Evolutionary conservation across 257 asterid species (phyloP), one percentile per base, ranked within the genome.

Genomic region (Gentiana macrophylla): DNA sequence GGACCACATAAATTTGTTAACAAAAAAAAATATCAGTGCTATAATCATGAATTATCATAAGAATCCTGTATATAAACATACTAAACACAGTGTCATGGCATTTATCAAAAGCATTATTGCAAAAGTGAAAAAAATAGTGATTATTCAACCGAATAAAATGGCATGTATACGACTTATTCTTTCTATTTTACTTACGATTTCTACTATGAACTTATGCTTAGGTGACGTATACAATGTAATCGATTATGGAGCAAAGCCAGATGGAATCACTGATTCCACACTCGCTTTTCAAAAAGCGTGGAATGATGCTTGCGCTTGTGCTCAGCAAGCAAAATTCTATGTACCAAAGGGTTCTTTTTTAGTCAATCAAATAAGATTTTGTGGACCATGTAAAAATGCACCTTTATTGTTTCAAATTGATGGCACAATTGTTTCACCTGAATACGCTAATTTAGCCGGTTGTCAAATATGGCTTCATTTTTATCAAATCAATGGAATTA

Each of bases 341-440:
- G 60, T 55, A 49, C 60, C 60, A 8, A 8, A 32, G 8, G 60
- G 50, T 46, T 37, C 32, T 33, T 55, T 55, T 34, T 55, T 55
- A 35, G 49, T 55, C 11, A 8, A 13, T 46, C 49, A 36, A 47
- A 37, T 47, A 8, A 35, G 8, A 47, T 55, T 55, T 37, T 3
- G 1, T 6, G 60, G 60, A 55, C 60, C 60, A 4, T 55, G 60
- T 35, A 37, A 24, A 12, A 55, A 55, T 55, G 44, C 10, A 37
- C 49, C 49, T 15, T 24, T 55, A 2, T 2, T 9, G 8, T 12
- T 55, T 13, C 37, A 32, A 36, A 55, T 55, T 15, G 60, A 55
- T 24, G 60, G 60, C 2, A 3, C 60, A 36, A 55, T 55, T 41
- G 36, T 55, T 6, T 46, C 60, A 5, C 60, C 60, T 37, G 35